Base-by-base conservation (phyloP, 2,329 filamentous ascomycete species). In the Pezicula neosporulosa region DNA sequence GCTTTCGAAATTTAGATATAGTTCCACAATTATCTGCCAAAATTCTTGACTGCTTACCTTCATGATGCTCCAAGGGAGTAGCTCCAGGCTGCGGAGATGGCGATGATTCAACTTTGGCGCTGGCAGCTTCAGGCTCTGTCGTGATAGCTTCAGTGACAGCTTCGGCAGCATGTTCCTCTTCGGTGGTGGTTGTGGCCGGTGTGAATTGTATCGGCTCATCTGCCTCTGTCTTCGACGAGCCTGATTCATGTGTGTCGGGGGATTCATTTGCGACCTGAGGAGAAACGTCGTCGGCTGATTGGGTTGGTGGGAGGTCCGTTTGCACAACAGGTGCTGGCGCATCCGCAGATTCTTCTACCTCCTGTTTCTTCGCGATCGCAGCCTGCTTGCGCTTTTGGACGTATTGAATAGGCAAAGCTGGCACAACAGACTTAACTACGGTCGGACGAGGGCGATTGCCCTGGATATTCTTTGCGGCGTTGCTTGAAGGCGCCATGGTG, bases 361-460 rank as follows among this genome's bases (percentile, higher is more conserved):
- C n/a, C n/a, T 21, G 12, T 6, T 50, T 28, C 15, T 52, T 27
- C 21, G 38, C 16, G n/a, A 30, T 36, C 19, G 45, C 38, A 28
- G 47, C 50, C 49, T 65, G 61, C 51, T 62, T 59, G 30, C 63
- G 64, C 52, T 62, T 64, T 49, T 63, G 63, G n/a, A 63, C 52
- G 44, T 66, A 66, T 10, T 62, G 55, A 35, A 68, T 56, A 21
- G 66, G 66, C 24, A 68, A 63, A 12, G 63, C 65, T 52, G 65
- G 66, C 7, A 64, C 56, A 50, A 68, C 56, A 6, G 56, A 49
- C 49, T 56, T 63, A 15, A 55, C 48, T 1, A 57, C 54, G n/a
- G 56, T 49, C 44, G 60, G 60, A 28, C 63, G 59, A 36, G 51
- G 55, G 27, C 61, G 60, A 46, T 62, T 64, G 50, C 64, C 60